A percentile compares a stretch with the other conserved stretches of the same genome.
phyloP scores from a whole-genome alignment of 257 asterid genomes.

The Solanum chmielewskii region DNA sequence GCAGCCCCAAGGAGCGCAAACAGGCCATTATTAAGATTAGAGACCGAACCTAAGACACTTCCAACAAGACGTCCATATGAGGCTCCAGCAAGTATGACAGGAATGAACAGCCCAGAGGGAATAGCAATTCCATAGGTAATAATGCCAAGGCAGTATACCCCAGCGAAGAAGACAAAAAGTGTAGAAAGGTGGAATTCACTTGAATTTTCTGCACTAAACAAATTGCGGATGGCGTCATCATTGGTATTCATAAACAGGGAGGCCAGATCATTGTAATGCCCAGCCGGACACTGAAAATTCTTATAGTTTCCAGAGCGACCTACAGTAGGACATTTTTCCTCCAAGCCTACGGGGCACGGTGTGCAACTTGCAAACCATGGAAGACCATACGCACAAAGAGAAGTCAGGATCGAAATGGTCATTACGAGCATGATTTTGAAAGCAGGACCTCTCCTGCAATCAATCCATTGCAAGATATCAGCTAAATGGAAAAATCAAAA shows the following conservation, averaged over 20 bases:
- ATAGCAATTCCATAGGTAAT: slow-evolving; percentile 88
- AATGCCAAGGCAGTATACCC: slow-evolving; percentile 58
- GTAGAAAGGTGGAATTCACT: slow-evolving; percentile 56
- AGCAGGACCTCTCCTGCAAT: slow-evolving; percentile 70
- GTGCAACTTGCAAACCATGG: slow-evolving; percentile 77
- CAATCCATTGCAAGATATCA: slow-evolving; percentile 13
- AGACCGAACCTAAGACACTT: slow-evolving; percentile 45
- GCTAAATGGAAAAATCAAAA: not conserved
- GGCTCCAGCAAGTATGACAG: slow-evolving; percentile 98
- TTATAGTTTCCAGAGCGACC: slow-evolving; percentile 78
- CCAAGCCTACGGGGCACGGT: slow-evolving; percentile 59
- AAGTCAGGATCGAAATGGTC: slow-evolving; percentile 56
- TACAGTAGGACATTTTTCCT: slow-evolving; percentile 57
- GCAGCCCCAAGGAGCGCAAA: slow-evolving; percentile 94
- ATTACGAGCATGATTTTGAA: slow-evolving; percentile 68
- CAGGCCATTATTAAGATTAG: slow-evolving; percentile 62
- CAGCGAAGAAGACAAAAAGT: slow-evolving; percentile 45
- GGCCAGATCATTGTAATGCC: slow-evolving; percentile 84
- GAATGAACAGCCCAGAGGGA: slow-evolving; percentile 96
- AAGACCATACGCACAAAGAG: slow-evolving; percentile 70
- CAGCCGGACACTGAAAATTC: slow-evolving; percentile 64
- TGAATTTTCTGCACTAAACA: slow-evolving; percentile 37
- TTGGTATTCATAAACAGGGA: slow-evolving; percentile 83
- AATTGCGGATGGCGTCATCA: slow-evolving; percentile 87
- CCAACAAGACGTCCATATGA: slow-evolving; percentile 89